phyloP scores from a whole-genome alignment of 768 basidiomycete species.

The Chalciporus sphaerocephalus region DNA sequence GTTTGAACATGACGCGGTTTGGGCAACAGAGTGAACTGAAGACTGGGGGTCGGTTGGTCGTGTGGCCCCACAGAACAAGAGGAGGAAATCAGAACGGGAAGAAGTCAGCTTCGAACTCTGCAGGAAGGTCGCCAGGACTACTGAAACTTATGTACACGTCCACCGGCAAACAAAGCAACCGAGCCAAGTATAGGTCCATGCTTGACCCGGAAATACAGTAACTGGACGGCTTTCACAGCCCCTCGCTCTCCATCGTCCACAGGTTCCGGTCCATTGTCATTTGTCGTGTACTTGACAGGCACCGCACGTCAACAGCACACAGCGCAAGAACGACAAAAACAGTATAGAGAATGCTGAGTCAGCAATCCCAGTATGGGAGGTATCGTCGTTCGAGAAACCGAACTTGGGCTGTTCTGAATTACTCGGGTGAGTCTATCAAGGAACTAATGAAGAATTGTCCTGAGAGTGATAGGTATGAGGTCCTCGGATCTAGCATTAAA shows the following conservation, averaged over 20 bases:
- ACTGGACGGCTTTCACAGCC: neutral
- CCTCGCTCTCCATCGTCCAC: neutral
- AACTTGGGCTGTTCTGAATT: neutral
- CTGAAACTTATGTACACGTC: conserved; percentile 11
- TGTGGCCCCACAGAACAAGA: conserved; percentile 1
- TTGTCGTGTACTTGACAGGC: neutral
- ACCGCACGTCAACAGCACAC: neutral
- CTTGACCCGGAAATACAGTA: neutral
- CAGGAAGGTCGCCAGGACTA: conserved; percentile 1
- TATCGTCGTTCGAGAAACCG: too few species aligned
- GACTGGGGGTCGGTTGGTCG: neutral
- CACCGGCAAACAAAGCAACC: conserved; percentile 12
- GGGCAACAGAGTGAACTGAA: too few species aligned
- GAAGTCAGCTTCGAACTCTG: neutral
- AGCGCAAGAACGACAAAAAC: conserved; percentile 1
- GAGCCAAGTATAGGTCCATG: conserved; percentile 1
- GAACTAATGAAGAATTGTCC: too few species aligned
- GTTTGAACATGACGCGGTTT: conserved; percentile 36
- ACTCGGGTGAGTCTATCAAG: too few species aligned
- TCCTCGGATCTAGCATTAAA: too few species aligned
- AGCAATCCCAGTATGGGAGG: neutral
- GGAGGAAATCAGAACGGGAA: neutral
- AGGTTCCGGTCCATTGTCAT: too few species aligned
- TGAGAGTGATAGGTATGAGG: too few species aligned
- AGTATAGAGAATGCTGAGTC: neutral